These are phyloP conservation scores for Scheffersomyces segobiensis DNA, from an alignment of 1,139 yeast species.

Conservation along the genomic window DNA sequence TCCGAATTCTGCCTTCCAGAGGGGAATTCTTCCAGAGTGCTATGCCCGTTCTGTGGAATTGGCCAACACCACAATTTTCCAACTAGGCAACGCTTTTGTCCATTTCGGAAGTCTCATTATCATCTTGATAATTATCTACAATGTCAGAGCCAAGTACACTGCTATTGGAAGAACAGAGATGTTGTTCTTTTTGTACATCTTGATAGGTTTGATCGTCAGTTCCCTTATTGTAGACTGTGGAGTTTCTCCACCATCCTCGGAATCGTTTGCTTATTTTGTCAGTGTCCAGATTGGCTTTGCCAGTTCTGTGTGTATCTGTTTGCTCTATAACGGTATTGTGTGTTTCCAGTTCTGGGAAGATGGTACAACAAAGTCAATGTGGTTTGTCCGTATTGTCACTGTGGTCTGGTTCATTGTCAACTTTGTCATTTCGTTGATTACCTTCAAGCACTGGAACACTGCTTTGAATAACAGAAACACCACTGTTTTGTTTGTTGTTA, in stretches of 20 bases:
- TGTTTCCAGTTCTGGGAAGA: constrained; percentile 95
- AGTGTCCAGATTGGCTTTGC: constrained; percentile 76
- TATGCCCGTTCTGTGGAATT: constrained; percentile 83
- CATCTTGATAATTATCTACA: constrained; percentile 70
- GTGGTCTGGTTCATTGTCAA: constrained; percentile 58
- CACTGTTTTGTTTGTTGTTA: constrained; percentile 63
- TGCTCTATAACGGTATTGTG: constrained; percentile 72
- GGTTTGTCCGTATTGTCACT: constrained; percentile 52
- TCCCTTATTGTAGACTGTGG: constrained; percentile 87
- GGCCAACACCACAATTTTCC: constrained; percentile 89
- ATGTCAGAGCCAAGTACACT: constrained; percentile 80
- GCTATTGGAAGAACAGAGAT: constrained; percentile 92
- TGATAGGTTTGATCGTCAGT: constrained; percentile 57
- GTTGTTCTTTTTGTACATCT: constrained; percentile 67
- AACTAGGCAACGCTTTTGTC: constrained; percentile 85
- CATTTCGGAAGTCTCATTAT: constrained; percentile 74
- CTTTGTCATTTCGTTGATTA: constrained; percentile 66
- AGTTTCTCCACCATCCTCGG: constrained; percentile 82
- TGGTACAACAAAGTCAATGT: constrained; percentile 69
- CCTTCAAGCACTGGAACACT: constrained; percentile 70
- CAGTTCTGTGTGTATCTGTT: constrained; percentile 67
- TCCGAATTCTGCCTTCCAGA: constrained; percentile 27
- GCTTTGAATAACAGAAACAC: constrained; percentile 48
- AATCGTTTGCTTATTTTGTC: constrained; percentile 77
- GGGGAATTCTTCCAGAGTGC: constrained; percentile 74